phyloP scores from a whole-genome alignment of 768 basidiomycete species.

The Trametopsis cervina region DNA sequence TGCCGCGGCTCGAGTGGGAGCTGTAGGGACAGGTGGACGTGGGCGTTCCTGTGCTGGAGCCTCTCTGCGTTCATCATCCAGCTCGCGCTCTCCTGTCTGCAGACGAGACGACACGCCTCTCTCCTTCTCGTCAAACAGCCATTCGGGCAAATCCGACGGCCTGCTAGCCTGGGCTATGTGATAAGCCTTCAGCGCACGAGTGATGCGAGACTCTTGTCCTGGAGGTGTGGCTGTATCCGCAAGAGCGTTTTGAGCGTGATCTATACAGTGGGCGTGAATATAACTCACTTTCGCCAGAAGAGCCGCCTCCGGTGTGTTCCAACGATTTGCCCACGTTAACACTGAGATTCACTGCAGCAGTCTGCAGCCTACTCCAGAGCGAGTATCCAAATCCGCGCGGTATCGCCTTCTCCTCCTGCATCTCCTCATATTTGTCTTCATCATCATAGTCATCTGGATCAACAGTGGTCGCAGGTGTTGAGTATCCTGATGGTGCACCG shows the following conservation, averaged over 20 bases:
- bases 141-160: slow-evolving; percentile 52
- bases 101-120: slow-evolving; percentile 29
- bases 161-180: slow-evolving; percentile 53
- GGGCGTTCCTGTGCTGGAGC: background rate
- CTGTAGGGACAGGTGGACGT: background rate
- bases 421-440: background rate
- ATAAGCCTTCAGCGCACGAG: slow-evolving; percentile 62
- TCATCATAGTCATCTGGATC: slow-evolving; percentile 7
- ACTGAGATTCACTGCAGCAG: slow-evolving; percentile 44
- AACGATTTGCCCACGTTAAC: slow-evolving; percentile 55
- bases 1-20: background rate
- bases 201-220: slow-evolving; percentile 53
- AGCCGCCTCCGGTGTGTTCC: slow-evolving; percentile 35
- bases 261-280: background rate
- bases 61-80: background rate
- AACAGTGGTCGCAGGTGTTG: slow-evolving; percentile 6
- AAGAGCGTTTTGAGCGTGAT: background rate
- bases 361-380: slow-evolving; percentile 53
- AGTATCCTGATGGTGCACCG: background rate
- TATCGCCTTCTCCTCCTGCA: background rate
- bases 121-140: slow-evolving; percentile 59
- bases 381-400: slow-evolving; percentile 33
- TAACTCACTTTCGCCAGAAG: slow-evolving; percentile 42
- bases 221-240: slow-evolving; percentile 41
- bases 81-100: too few species aligned